These are phyloP conservation scores for Leccinum fuscescens DNA, from an alignment of 1,284 basidiomycete species.

Conservation along the genomic window DNA sequence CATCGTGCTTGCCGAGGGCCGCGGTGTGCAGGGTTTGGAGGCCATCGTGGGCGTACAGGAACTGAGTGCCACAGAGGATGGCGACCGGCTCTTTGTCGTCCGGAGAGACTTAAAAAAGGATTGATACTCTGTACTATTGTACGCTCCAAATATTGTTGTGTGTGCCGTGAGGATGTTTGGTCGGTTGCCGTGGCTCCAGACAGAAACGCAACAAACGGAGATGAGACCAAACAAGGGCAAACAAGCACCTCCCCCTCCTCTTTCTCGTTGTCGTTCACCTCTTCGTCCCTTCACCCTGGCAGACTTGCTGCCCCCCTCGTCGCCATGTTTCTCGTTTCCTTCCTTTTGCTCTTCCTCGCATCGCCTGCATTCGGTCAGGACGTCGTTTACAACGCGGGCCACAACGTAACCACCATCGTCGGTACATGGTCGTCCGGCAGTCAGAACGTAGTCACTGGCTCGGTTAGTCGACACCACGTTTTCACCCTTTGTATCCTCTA, in stretches of 20 bases:
- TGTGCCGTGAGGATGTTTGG: too few relatives aligned
- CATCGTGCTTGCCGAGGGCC: constrained; percentile 74
- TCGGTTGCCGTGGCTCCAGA: too few relatives aligned
- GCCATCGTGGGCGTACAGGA: constrained; percentile 61
- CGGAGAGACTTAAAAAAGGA: constrained; percentile 74
- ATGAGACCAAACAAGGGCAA: constrained; percentile 25
- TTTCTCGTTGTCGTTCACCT: constrained; percentile 9
- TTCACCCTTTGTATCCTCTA: background rate
- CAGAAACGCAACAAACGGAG: background rate
- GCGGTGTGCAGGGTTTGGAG: constrained; percentile 61
- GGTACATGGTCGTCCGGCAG: constrained; percentile 89
- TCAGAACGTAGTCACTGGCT: constrained; percentile 72
- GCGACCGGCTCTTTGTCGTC: constrained; percentile 74
- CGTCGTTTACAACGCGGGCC: constrained; percentile 34
- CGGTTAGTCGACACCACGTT: constrained; percentile 41
- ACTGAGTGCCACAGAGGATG: constrained; percentile 52
- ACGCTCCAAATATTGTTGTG: background rate
- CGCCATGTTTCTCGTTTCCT: constrained; percentile 21
- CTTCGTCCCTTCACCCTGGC: background rate
- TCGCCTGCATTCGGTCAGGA: constrained; percentile 39
- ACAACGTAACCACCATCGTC: constrained; percentile 64
- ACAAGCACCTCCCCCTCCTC: constrained; percentile 13
- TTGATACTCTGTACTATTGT: background rate
- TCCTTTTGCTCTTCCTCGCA: constrained; percentile 23
- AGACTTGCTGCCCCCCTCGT: background rate